Evolutionary conservation across 106 monocot species (phyloP).

Genomic region (Gastrodia elata): DNA sequence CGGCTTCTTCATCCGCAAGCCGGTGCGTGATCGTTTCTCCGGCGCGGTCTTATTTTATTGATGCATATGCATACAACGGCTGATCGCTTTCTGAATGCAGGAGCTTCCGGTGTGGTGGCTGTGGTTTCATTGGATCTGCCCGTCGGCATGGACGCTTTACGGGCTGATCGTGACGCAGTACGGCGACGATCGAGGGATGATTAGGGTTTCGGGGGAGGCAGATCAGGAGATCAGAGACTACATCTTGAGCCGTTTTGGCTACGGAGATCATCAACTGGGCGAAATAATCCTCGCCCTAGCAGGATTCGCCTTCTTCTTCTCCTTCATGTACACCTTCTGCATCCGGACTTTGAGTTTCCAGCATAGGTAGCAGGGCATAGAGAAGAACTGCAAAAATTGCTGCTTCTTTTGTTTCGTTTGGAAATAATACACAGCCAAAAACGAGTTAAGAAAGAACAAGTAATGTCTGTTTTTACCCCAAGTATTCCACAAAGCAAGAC

Average conservation of each 20-base stretch:
- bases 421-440: no score
- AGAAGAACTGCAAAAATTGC: no score
- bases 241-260: conserved; percentile 45
- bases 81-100: no score
- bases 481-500: no score
- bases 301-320: conserved; percentile 51
- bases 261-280: conserved; percentile 29
- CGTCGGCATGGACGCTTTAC: conserved; percentile 61
- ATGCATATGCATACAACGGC: no score
- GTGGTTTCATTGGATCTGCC: conserved; percentile 74
- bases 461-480: no score
- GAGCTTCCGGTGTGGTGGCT: conserved; percentile 62
- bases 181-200: not conserved
- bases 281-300: conserved; percentile 38
- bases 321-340: conserved; percentile 47
- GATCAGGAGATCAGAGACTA: conserved; percentile 29
- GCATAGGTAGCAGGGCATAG: conserved; percentile 36
- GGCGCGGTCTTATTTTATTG: no score
- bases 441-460: no score
- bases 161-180: conserved; percentile 62
- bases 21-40: conserved; percentile 26
- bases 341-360: conserved; percentile 70
- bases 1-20: conserved; percentile 29
- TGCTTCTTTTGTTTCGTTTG: no score
- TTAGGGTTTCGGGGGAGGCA: conserved; percentile 18